A percentile compares a stretch with the other conserved stretches of the same genome.
phyloP scores from a whole-genome alignment of 1,139 yeast species.

The Magnusiomyces suaveolens region DNA sequence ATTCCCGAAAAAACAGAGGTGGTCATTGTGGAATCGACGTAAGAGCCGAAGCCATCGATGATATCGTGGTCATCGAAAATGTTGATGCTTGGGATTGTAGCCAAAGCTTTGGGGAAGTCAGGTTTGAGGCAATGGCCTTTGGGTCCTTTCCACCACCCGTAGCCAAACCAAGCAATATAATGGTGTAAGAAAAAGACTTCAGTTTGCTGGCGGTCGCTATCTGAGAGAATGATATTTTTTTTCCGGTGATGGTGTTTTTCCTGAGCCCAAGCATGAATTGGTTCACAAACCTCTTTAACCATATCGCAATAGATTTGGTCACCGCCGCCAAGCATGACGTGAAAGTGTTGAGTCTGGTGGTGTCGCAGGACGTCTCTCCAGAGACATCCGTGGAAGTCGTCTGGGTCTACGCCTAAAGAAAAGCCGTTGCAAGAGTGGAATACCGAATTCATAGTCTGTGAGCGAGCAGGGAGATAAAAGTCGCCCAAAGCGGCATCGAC shows the following conservation, averaged over 20 bases:
- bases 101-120: slow-evolving; percentile 63
- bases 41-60: slow-evolving; percentile 92
- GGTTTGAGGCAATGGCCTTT: slow-evolving; percentile 55
- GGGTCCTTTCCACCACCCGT: slow-evolving; percentile 72
- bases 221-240: slow-evolving; percentile 40
- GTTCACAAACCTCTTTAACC: slow-evolving; percentile 47
- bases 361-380: slow-evolving; percentile 77
- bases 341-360: slow-evolving; percentile 58
- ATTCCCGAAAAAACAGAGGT: slow-evolving; percentile 57
- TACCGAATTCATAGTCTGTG: slow-evolving; percentile 66
- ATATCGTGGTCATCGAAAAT: slow-evolving; percentile 82
- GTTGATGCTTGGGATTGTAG: slow-evolving; percentile 75
- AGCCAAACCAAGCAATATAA: slow-evolving; percentile 82
- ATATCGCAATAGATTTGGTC: slow-evolving; percentile 90
- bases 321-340: slow-evolving; percentile 96
- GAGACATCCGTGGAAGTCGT: slow-evolving; percentile 56
- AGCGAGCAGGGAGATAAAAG: slow-evolving; percentile 49
- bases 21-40: slow-evolving; percentile 62
- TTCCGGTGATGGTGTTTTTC: slow-evolving; percentile 37
- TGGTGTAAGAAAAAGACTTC: slow-evolving; percentile 58
- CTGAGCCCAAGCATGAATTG: slow-evolving; percentile 48
- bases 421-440: slow-evolving; percentile 92
- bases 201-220: slow-evolving; percentile 45
- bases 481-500: slow-evolving; percentile 34
- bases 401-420: slow-evolving; percentile 61